Conservation (phyloP, 2,329 filamentous ascomycete species). For the Eutypella sp. region DNA sequence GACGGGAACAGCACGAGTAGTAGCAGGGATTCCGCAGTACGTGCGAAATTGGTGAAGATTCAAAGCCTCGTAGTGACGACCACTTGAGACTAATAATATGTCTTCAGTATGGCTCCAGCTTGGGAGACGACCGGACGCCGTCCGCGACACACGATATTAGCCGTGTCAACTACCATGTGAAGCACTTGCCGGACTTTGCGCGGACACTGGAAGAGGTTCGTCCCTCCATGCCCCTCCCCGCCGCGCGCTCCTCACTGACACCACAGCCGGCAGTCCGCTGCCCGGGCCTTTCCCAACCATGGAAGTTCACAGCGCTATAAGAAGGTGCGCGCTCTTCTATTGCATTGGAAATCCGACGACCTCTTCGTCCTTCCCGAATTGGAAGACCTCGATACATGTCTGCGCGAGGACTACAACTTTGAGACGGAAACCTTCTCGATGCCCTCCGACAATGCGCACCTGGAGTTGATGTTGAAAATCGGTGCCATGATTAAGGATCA, state of each 20-base stretch:
- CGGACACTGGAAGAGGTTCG: slow-evolving; percentile 50
- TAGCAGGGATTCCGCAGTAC: slow-evolving; percentile 44
- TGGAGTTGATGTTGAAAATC: slow-evolving; percentile 53
- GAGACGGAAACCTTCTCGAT: slow-evolving; percentile 55
- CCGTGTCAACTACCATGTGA: slow-evolving; percentile 54
- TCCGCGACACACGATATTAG: slow-evolving; percentile 52
- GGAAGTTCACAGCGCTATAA: slow-evolving; percentile 50
- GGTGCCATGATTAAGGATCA: slow-evolving; percentile 53
- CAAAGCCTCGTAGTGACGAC: slow-evolving; percentile 21
- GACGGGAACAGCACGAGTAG: slow-evolving; percentile 43
- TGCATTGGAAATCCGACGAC: slow-evolving; percentile 56
- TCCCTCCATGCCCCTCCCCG: no score
- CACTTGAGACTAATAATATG: slow-evolving; percentile 27
- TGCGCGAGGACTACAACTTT: slow-evolving; percentile 51
- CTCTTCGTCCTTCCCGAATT: slow-evolving; percentile 54
- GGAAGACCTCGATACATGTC: slow-evolving; percentile 50
- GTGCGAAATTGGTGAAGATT: slow-evolving; percentile 26
- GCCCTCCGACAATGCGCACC: slow-evolving; percentile 52
- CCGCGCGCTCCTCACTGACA: no score
- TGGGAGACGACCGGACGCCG: slow-evolving; percentile 32
- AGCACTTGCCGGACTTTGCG: slow-evolving; percentile 50
- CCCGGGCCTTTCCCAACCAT: slow-evolving; percentile 52
- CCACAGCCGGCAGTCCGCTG: slow-evolving; percentile 39
- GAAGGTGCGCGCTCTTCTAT: slow-evolving; percentile 49
- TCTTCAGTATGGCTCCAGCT: slow-evolving; percentile 40